A percentile compares a stretch with the other conserved stretches of the same genome.
Conservation (phyloP, 257 asterid species). For the Fraxinus americana region DNA sequence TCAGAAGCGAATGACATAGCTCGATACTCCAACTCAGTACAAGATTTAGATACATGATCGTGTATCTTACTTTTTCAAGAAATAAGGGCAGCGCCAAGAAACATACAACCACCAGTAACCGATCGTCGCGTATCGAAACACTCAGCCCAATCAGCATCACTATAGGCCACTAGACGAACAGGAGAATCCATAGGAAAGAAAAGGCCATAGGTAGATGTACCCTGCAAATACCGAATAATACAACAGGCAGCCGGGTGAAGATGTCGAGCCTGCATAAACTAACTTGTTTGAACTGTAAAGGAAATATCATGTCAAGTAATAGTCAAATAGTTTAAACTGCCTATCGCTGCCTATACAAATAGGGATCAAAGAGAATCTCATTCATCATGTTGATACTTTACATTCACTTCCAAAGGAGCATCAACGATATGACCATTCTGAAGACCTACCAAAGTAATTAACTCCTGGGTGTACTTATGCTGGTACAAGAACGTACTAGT, state of each 20-base stretch:
- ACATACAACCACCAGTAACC: slow-evolving; percentile 10
- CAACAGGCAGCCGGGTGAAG: neutral
- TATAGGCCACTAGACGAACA: neutral
- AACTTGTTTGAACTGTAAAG: neutral
- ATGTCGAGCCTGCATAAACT: neutral
- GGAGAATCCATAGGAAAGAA: neutral
- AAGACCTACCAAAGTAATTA: neutral
- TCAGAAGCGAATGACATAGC: slow-evolving; percentile 11
- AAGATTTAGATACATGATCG: too few relatives aligned
- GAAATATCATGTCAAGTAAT: neutral
- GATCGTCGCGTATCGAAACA: slow-evolving; percentile 11
- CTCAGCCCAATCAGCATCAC: slow-evolving; percentile 21
- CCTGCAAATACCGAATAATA: slow-evolving; percentile 15
- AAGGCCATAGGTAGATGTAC: slow-evolving; percentile 6
- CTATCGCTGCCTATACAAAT: slow-evolving; percentile 5
- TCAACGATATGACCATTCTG: neutral
- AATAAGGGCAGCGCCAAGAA: neutral
- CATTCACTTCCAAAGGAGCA: slow-evolving; percentile 10
- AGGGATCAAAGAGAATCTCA: slow-evolving; percentile 18
- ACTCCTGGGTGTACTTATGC: neutral
- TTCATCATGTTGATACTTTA: slow-evolving; percentile 5
- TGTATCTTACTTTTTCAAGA: neutral
- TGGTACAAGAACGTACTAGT: slow-evolving; percentile 2
- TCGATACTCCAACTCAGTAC: neutral
- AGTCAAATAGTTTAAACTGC: slow-evolving; percentile 8